These are phyloP conservation scores for Trypanosoma cruzi DNA, from an alignment of 208 protist genomes.

Conservation along the genomic window DNA sequence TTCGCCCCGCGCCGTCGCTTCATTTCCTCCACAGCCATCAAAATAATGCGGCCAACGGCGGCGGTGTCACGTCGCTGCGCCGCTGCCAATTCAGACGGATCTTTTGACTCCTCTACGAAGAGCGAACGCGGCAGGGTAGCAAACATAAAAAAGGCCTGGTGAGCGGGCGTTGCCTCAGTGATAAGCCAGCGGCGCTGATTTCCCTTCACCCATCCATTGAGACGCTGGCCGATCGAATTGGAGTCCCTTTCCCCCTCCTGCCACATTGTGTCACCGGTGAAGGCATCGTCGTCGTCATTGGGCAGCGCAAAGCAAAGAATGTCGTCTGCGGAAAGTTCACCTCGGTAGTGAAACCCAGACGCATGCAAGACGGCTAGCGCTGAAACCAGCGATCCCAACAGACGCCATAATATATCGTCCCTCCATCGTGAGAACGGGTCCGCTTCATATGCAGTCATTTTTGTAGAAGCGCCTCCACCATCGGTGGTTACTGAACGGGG, in stretches of 20 bases:
- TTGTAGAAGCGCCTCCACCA: not conserved
- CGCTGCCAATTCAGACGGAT: constrained; percentile 16
- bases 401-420: constrained; percentile 78
- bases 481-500: not conserved
- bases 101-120: constrained; percentile 2
- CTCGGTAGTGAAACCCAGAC: constrained; percentile 64
- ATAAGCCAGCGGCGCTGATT: constrained; percentile 27
- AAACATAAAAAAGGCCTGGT: constrained; percentile 56
- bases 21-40: constrained; percentile 38
- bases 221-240: constrained; percentile 27
- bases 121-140: constrained; percentile 26
- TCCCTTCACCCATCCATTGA: constrained; percentile 27
- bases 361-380: constrained; percentile 63
- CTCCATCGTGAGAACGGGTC: constrained; percentile 50
- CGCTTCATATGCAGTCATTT: not conserved
- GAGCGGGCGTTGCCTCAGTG: constrained; percentile 39
- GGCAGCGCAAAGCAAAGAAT: constrained; percentile 70
- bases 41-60: constrained; percentile 46
- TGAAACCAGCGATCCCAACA: constrained; percentile 66
- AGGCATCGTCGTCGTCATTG: not conserved
- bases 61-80: constrained; percentile 47
- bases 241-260: not conserved
- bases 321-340: constrained; percentile 56
- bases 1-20: constrained; percentile 21
- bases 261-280: not conserved